A percentile compares a stretch with the other conserved stretches of the same genome.
These are phyloP conservation scores for Rhizoctonia solani DNA, from an alignment of 1,284 basidiomycete species.

Conservation along the genomic window DNA sequence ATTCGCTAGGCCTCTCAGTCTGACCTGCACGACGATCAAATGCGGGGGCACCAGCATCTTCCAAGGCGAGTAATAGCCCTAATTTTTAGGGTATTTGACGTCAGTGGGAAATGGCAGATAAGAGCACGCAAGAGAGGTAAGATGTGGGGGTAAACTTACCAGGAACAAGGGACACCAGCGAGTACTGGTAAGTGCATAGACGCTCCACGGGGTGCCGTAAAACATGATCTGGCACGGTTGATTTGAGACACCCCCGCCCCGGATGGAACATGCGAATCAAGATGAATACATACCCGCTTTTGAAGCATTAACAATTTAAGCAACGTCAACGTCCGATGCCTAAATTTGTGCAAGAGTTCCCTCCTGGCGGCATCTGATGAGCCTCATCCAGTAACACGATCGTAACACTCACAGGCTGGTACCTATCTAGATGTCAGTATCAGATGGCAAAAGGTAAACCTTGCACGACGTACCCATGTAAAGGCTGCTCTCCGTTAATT, in stretches of 20 bases:
- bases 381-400: not conserved
- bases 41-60: conserved; percentile 90
- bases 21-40: conserved; percentile 72
- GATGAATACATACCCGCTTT: conserved; percentile 61
- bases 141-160: conserved; percentile 50
- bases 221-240: conserved; percentile 79
- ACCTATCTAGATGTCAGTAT: conserved; percentile 55
- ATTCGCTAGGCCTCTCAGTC: conserved; percentile 72
- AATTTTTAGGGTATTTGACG: not conserved
- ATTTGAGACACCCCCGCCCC: not conserved
- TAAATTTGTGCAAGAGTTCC: conserved; percentile 91
- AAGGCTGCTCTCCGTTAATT: conserved; percentile 77
- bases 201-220: conserved; percentile 94
- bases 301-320: conserved; percentile 95
- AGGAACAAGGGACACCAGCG: conserved; percentile 81
- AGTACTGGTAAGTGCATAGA: conserved; percentile 97
- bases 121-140: too few relatives aligned
- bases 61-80: conserved; percentile 84
- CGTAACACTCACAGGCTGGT: conserved; percentile 72
- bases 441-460: conserved; percentile 40
- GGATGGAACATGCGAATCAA: not conserved
- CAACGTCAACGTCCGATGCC: conserved; percentile 90
- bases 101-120: not conserved
- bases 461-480: conserved; percentile 76
- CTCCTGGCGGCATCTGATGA: conserved; percentile 53